Percentiles rank a stretch among this genome's conserved stretches.
phyloP scores from a whole-genome alignment of 2,329 filamentous ascomycete species.

The Hymenoscyphus scutula region DNA sequence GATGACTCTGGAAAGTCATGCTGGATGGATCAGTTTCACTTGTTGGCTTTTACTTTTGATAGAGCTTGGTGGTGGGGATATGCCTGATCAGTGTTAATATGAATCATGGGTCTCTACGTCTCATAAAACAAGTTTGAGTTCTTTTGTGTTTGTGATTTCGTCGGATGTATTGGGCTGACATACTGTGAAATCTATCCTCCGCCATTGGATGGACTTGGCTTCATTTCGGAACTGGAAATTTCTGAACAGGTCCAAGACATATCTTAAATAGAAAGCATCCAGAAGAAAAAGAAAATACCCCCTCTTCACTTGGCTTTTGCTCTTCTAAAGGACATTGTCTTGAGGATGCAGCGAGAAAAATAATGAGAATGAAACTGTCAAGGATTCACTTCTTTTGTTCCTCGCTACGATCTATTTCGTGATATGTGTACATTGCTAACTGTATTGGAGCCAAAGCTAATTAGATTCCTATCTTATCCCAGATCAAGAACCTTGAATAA shows the following conservation, averaged over 20 bases:
- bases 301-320: no score
- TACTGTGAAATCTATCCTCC: no score
- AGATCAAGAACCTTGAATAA: neutral
- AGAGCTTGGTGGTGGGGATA: neutral
- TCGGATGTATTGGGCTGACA: neutral
- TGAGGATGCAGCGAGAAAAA: no score
- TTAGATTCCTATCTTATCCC: neutral
- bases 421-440: neutral
- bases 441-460: neutral
- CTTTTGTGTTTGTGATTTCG: neutral
- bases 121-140: neutral
- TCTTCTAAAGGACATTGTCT: no score
- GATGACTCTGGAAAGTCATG: slow-evolving; percentile 1
- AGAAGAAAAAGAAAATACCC: no score
- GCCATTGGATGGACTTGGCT: neutral
- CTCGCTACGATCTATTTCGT: neutral
- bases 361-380: no score
- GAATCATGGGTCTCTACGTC: neutral
- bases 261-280: neutral
- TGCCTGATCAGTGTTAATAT: neutral
- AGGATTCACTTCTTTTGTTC: no score
- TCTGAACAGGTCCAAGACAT: neutral
- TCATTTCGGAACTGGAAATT: no score
- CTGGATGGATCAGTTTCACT: neutral
- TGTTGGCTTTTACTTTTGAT: neutral